Evolutionary conservation across 208 protist genomes (phyloP).

Genomic region (Balamuthia mandrillaris): DNA sequence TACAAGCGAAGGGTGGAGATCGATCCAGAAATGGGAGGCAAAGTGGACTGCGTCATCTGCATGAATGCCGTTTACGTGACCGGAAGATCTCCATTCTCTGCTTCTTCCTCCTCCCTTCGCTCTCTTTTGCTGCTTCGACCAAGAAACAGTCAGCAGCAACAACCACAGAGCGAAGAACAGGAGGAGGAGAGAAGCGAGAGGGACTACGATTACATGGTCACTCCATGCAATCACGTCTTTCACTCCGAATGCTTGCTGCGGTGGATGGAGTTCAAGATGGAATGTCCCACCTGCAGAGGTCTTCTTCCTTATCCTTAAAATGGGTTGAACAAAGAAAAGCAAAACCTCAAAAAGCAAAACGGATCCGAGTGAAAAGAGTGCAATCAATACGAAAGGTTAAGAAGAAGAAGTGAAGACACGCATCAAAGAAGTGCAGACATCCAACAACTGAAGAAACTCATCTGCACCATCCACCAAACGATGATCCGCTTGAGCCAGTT

Average conservation of each 20-base stretch:
- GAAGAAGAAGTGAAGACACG: not conserved
- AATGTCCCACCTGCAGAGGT: slow-evolving; percentile 24
- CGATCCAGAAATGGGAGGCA: not conserved
- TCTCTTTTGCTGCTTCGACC: not conserved
- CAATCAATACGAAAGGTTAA: no score
- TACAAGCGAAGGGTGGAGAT: slow-evolving; percentile 45
- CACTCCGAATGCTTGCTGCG: slow-evolving; percentile 20
- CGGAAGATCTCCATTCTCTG: not conserved
- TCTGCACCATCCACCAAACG: slow-evolving; percentile 77
- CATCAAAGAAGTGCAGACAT: slow-evolving; percentile 27
- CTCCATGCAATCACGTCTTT: slow-evolving; percentile 37
- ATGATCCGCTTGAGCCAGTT: slow-evolving; percentile 67
- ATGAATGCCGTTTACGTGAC: slow-evolving; percentile 1
- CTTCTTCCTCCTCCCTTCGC: no score
- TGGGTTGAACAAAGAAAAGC: no score
- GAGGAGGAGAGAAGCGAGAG: not conserved
- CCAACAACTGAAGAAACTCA: slow-evolving; percentile 79
- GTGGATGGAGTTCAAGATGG: slow-evolving; percentile 37
- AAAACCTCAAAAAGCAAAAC: no score
- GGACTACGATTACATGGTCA: slow-evolving; percentile 26
- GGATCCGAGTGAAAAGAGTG: no score
- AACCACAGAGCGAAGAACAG: not conserved
- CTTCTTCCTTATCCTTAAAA: slow-evolving; percentile 6
- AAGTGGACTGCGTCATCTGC: slow-evolving; percentile 28
- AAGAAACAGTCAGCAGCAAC: not conserved